A percentile compares a stretch with the other conserved stretches of the same genome.
Conservation (phyloP, 1,139 yeast species). For the Geotrichum restrictum region DNA sequence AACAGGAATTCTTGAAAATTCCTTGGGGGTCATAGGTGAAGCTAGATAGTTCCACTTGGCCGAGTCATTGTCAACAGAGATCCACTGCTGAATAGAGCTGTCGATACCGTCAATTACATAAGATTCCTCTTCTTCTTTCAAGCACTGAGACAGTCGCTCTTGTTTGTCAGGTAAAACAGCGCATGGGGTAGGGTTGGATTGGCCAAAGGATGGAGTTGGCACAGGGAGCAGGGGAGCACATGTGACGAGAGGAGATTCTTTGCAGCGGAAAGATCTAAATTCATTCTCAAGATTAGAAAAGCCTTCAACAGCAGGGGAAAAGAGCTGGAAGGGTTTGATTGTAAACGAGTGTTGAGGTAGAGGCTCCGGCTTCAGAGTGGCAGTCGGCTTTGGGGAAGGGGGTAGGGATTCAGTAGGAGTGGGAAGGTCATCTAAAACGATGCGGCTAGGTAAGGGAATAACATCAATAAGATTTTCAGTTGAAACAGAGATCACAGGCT, state of each 20-base stretch:
- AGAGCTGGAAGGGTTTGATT: background rate
- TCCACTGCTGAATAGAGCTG: constrained; percentile 1
- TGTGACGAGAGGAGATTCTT: background rate
- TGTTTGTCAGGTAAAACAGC: too few species aligned
- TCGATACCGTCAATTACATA: background rate
- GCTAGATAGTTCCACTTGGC: background rate
- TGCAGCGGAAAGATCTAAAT: background rate
- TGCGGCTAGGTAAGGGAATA: too few species aligned
- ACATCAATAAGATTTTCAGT: too few species aligned
- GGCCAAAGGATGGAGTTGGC: background rate
- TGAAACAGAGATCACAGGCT: too few species aligned
- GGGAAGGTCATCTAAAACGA: too few species aligned
- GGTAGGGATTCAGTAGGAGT: too few species aligned
- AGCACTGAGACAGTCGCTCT: background rate
- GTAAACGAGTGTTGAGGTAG: background rate
- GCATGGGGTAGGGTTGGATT: too few species aligned
- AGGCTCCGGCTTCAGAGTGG: too few species aligned
- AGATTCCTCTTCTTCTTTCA: background rate
- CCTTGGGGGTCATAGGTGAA: constrained; percentile 1
- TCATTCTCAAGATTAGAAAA: background rate
- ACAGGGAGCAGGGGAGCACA: background rate
- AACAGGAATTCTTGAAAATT: background rate
- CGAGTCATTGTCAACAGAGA: background rate
- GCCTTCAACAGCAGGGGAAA: constrained; percentile 1
- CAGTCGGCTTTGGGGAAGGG: too few species aligned